phyloP scores from a whole-genome alignment of 805 yeast species.

The Myxozyma kluyveri region DNA sequence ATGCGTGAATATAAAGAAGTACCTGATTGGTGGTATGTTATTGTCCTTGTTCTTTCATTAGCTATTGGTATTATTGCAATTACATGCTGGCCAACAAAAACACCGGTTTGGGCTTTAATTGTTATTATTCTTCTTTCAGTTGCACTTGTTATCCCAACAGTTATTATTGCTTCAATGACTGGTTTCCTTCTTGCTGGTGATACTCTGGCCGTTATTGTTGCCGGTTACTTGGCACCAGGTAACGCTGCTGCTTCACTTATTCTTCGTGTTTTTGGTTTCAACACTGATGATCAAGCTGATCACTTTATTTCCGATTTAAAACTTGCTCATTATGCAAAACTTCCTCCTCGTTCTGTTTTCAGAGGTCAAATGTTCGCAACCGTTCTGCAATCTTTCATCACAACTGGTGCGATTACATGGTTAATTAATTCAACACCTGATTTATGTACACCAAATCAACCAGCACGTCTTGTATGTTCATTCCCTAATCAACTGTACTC shows the following conservation, averaged over 20 bases:
- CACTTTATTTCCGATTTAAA: constrained; percentile 42
- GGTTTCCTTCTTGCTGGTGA: constrained; percentile 50
- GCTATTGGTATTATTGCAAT: constrained; percentile 37
- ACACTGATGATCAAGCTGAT: constrained; percentile 50
- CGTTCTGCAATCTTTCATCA: constrained; percentile 52
- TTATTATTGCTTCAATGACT: constrained; percentile 61
- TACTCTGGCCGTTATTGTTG: constrained; percentile 45
- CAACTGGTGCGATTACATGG: constrained; percentile 51
- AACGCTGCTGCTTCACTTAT: constrained; percentile 51
- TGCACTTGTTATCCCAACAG: constrained; percentile 59
- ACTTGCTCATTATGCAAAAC: constrained; percentile 53
- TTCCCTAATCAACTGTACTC: constrained; percentile 32
- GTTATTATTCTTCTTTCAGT: constrained; percentile 55
- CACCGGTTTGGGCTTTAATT: constrained; percentile 64
- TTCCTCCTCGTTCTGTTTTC: constrained; percentile 53
- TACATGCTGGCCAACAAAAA: constrained; percentile 45
- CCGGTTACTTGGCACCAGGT: constrained; percentile 51
- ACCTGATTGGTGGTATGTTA: constrained; percentile 72
- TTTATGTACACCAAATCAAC: constrained; percentile 28
- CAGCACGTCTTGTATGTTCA: constrained; percentile 31
- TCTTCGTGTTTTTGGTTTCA: constrained; percentile 49
- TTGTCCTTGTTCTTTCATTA: constrained; percentile 46
- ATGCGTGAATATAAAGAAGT: constrained; percentile 61
- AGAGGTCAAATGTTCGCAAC: constrained; percentile 54
- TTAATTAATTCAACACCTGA: constrained; percentile 35